Evolutionary conservation across 2,329 filamentous ascomycete species (phyloP).

Genomic region (Fusarium sp.): DNA sequence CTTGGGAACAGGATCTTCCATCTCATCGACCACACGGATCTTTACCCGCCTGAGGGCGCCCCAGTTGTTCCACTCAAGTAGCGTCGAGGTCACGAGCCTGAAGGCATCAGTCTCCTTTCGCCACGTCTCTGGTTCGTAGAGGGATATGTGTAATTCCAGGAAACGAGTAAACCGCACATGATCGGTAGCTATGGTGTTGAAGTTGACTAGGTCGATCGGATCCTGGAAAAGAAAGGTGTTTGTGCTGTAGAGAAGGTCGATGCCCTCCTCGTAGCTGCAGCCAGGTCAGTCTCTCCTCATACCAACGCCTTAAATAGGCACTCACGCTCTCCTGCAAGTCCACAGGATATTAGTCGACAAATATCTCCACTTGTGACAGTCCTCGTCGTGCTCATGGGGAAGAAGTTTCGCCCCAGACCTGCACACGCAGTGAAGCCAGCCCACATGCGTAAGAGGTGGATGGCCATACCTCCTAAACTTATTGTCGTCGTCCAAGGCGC

Average conservation of each 20-base stretch:
- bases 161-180: background rate
- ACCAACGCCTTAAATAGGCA: background rate
- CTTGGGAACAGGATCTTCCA: background rate
- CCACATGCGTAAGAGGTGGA: background rate
- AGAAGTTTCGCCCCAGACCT: background rate
- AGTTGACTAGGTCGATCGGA: background rate
- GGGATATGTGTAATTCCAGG: background rate
- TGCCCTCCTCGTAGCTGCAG: background rate
- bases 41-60: background rate
- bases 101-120: background rate
- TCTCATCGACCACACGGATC: background rate
- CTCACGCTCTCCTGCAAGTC: constrained; percentile 18
- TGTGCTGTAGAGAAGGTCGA: constrained; percentile 2
- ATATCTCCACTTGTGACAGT: background rate
- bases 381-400: background rate
- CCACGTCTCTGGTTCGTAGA: background rate
- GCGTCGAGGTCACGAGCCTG: background rate
- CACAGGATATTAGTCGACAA: background rate
- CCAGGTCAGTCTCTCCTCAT: background rate
- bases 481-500: too few relatives aligned
- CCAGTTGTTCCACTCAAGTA: background rate
- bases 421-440: constrained; percentile 11
- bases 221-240: background rate
- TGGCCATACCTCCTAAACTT: background rate
- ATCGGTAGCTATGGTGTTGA: background rate